Evolutionary conservation across 2,329 filamentous ascomycete species (phyloP).

Genomic region (Ascochyta fabae): DNA sequence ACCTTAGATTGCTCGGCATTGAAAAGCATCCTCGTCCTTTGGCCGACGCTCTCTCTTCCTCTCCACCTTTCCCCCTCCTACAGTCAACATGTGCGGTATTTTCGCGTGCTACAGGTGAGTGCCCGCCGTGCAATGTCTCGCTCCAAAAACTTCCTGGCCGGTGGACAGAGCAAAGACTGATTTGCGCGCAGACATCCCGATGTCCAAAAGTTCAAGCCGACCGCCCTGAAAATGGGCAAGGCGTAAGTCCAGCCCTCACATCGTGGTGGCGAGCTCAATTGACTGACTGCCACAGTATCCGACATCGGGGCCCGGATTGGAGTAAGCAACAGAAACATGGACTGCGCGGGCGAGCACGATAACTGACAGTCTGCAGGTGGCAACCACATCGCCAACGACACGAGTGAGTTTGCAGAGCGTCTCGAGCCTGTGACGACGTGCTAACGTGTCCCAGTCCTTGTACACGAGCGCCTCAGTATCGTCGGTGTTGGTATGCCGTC

Average conservation of each 20-base stretch:
- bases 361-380: constrained; percentile 67
- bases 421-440: constrained; percentile 15
- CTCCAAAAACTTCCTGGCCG: constrained; percentile 19
- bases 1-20: constrained; percentile 25
- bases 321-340: constrained; percentile 67
- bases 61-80: constrained; percentile 12
- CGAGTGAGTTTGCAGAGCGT: constrained; percentile 65
- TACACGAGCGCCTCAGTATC: constrained; percentile 96
- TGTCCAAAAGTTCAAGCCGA: constrained; percentile 95
- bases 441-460: constrained; percentile 65
- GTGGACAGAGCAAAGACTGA: constrained; percentile 38
- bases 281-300: constrained; percentile 67
- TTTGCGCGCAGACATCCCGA: constrained; percentile 73
- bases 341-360: constrained; percentile 40
- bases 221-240: constrained; percentile 90
- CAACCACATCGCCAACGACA: constrained; percentile 87
- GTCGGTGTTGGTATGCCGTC: constrained; percentile 82
- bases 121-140: constrained; percentile 15
- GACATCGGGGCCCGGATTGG: constrained; percentile 98
- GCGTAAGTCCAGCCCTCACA: constrained; percentile 66
- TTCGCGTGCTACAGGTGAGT: constrained; percentile 88
- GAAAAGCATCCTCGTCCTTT: constrained; percentile 12
- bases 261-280: constrained; percentile 25
- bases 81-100: constrained; percentile 86
- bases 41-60: constrained; percentile 6